Evolutionary conservation across 176 grass and related monocot species (phyloP), one percentile per base, ranked within the genome.

Genomic region (Dendrocalamus sinicus): DNA sequence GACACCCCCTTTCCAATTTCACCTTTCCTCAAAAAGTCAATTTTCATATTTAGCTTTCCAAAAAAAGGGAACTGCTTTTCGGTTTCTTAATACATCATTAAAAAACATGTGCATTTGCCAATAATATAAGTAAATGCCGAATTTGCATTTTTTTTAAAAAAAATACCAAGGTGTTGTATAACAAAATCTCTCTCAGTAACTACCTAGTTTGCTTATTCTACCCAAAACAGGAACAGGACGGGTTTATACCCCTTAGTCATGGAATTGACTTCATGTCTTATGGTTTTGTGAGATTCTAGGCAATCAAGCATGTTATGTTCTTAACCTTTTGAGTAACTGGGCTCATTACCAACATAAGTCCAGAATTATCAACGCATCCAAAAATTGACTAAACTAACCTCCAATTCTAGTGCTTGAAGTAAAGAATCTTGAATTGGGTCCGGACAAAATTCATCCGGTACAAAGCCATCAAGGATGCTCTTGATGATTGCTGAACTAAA

Each of bases 391-490:
- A 81, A 75, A 89, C 91, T 79, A 86, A 94, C 96, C 96, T 98
- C 90, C 20, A 73, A 89, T 77, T 98, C 93, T 53, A 98, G 86
- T 82, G 93, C 96, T 70, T 87, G n/a, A 80, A 98, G 90, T 80
- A 95, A 83, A 81, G 72, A 76, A 39, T 84, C 71, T 91, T 86
- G 87, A 88, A 98, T 64, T 26, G 90, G 93, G 50, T 94, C 91
- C 50, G 96, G 96, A 72, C 93, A 95, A 92, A 98, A 98, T 91
- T 98, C 93, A 95, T 98, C 96, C 0, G 96, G 86, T 70, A 89
- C 76, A 73, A 98, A 98, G 77, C 81, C 84, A 59, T 89, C 70
- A 64, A 98, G 90, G 41, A 98, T 90, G 20, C 80, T 83, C 72
- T 89, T 95, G 84, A 98, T 89, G 67, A 98, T 92, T 69, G 88